These are phyloP conservation scores for Spathaspora gorwiae DNA, from an alignment of 805 yeast species.

Conservation along the genomic window DNA sequence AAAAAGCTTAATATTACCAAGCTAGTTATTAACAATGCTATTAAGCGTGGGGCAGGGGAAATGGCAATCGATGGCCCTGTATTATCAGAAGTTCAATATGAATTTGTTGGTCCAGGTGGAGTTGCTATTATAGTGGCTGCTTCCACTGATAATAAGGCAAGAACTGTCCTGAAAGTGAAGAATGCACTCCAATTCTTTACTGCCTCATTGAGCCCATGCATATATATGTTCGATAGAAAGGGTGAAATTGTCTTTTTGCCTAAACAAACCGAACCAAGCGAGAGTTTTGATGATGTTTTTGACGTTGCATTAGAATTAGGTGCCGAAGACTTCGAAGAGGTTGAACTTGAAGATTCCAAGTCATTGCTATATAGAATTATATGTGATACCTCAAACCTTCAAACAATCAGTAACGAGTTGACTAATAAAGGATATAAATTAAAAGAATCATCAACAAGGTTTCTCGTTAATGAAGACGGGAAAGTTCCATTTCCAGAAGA, in stretches of 20 bases:
- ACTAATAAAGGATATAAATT: constrained; percentile 52
- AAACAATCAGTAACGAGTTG: constrained; percentile 54
- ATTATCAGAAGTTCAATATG: constrained; percentile 63
- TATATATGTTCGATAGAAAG: constrained; percentile 69
- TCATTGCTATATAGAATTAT: constrained; percentile 36
- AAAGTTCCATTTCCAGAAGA: constrained; percentile 53
- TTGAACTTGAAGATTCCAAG: constrained; percentile 29
- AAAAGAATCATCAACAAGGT: constrained; percentile 68
- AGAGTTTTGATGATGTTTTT: constrained; percentile 59
- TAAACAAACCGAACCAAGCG: constrained; percentile 30
- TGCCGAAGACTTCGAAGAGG: constrained; percentile 70
- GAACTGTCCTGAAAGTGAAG: constrained; percentile 74
- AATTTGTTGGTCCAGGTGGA: constrained; percentile 92
- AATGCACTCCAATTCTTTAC: constrained; percentile 68
- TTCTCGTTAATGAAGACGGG: constrained; percentile 58
- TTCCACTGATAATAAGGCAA: constrained; percentile 79
- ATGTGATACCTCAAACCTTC: constrained; percentile 63
- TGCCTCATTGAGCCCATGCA: constrained; percentile 70
- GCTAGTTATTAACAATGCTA: constrained; percentile 80
- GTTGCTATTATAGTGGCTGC: constrained; percentile 83
- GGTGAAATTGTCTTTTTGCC: constrained; percentile 59
- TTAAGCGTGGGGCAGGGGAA: constrained; percentile 78
- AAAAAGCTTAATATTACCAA: constrained; percentile 72
- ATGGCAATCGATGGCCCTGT: constrained; percentile 42
- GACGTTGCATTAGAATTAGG: constrained; percentile 76